Base-by-base conservation (phyloP, 2,329 filamentous ascomycete species). In the Corynespora cassiicola region DNA sequence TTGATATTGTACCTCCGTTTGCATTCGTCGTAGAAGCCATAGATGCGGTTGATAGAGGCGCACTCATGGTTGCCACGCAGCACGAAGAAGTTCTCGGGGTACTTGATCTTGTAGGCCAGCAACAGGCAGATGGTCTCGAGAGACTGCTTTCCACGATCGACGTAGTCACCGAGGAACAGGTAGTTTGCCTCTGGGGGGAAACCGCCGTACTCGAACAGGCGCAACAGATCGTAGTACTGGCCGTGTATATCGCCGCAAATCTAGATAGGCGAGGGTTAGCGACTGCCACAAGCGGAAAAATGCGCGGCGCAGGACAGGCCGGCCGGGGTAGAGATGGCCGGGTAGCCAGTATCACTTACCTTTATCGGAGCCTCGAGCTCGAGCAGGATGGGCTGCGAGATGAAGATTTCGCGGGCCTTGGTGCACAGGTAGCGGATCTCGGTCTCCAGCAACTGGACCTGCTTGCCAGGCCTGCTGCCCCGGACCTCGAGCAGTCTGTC, bases 11-110 rank as follows among this genome's bases (percentile, higher is more conserved):
- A 97, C 59, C 92, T 83, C 68, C 94, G 87, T 80, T 99, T 99
- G 85, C 92, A 99, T 75, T 99, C 92, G 67, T 99, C 94, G 79
- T 99, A 99, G 79, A 99, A 99, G 45, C 94, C 94, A 72, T 99
- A 99, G 73, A 97, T 95, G 67, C 94, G 90, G 78, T 95, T 99
- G 79, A 99, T 95, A 36, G 89, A 95, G 43, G 94, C 94, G 75
- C 94, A 97, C 75, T 99, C 94, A 79, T 99, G 94, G 79, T 99
- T 99, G 51, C 94, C 94, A 57, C 94, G 90, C 43, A 99, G 84
- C 56, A 99, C 88, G 79, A 99, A 99, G 78, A 99, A 97, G 79
- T 99, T 99, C 76, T 99, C 94, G 31, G 94, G 94, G 71, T 96
- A 97, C 78, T 97, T 97, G 82, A 99, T 95, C 84, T 99, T 99